Evolutionary conservation across 2,329 filamentous ascomycete genomes (phyloP), one percentile per base, ranked within the genome.

Genomic region (Trichoderma koningii): DNA sequence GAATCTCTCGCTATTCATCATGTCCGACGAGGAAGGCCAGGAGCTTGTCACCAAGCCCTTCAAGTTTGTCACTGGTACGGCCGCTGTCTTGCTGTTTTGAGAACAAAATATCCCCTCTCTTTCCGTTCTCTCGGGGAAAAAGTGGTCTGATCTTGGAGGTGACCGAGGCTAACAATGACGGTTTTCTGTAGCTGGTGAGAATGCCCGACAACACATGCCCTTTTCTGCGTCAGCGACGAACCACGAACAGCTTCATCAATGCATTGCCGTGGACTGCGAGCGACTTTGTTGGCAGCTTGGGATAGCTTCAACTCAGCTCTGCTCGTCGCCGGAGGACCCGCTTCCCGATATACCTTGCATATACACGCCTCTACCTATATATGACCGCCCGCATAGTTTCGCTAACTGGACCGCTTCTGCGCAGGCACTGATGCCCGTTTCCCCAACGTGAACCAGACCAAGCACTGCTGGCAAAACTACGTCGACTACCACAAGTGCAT

Each of bases 401-500:
- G 56, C 50, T 59, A 65, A 55, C 56, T 52, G 14, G 38, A 55
- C 21, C 48, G 45, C 63, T 48, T 28, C 15, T 63, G 66, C 60
- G 55, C 68, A 97, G 95, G 95, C 85, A 96, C 96, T 85, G 95
- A 99, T 80, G 95, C 95, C 81, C 94, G 95, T 80, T 99, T 98
- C 85, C 95, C 95, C 77, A 97, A 99, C 86, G 84, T 88, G 85
- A 99, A 99, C 85, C 92, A 95, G 85, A 90, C 93, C 83, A 97
- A 97, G 90, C 93, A 99, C 88, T 99, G 95, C 92, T 99, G 95
- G 95, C 96, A 99, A 82, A 99, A 99, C 88, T 99, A 99, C 83
- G 95, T 99, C 84, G 95, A 99, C 82, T 98, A 99, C 87, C 92
- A 99, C 89, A 99, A 99, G 88, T 99, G 95, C 86, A 93, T 97